phyloP scores from a whole-genome alignment of 208 protist species.

The Trichomonas vaginalis region DNA sequence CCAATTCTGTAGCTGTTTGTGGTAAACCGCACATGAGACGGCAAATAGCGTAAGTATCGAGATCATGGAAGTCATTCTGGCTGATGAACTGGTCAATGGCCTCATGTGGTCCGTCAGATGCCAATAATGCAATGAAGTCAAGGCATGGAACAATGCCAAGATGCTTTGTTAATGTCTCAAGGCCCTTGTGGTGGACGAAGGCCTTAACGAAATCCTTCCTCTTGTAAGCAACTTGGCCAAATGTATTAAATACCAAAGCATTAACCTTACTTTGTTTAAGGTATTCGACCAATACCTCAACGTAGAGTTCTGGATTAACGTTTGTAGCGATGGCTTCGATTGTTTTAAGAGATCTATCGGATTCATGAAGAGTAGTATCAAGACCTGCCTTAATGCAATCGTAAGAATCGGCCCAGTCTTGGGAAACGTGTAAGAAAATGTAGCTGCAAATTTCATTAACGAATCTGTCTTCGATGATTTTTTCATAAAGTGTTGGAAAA shows the following conservation, averaged over 20 bases:
- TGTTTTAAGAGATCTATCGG: background rate
- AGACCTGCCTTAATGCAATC: background rate
- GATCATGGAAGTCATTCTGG: background rate
- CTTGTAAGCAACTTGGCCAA: background rate
- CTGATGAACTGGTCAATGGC: background rate
- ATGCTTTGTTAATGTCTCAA: background rate
- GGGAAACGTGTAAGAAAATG: background rate
- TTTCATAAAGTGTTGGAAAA: background rate
- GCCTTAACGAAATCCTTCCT: background rate
- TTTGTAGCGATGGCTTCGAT: background rate
- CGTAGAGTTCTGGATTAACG: background rate
- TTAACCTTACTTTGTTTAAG: background rate
- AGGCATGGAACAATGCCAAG: background rate
- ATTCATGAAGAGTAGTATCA: background rate
- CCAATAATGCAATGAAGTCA: background rate
- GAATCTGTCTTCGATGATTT: background rate
- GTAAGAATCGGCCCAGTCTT: background rate
- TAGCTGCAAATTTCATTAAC: background rate
- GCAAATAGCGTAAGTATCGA: background rate
- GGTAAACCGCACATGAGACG: background rate
- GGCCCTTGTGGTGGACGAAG: background rate
- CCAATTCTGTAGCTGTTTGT: background rate
- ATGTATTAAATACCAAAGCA: background rate
- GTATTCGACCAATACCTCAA: background rate
- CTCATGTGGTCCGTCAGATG: background rate